These are phyloP conservation scores for Rhododendron williamsianum DNA, from an alignment of 148 eudicot genomes.

Conservation along the genomic window DNA sequence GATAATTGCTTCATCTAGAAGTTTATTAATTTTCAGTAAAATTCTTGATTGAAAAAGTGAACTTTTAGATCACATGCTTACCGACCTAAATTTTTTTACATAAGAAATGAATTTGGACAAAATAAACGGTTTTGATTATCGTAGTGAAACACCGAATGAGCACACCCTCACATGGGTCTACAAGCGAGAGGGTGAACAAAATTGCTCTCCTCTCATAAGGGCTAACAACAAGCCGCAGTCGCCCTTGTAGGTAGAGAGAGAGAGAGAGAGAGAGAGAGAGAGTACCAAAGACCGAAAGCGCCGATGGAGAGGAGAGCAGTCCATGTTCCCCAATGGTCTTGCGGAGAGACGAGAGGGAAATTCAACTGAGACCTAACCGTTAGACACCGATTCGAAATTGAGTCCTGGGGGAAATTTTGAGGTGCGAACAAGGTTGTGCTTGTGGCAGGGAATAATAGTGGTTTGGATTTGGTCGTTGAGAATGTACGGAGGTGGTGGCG, in stretches of 20 bases:
- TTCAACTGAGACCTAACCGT: constrained; percentile 28
- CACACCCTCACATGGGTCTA: background rate
- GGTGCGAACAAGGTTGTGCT: background rate
- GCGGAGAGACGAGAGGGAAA: constrained; percentile 55
- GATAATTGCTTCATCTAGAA: no score
- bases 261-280: background rate
- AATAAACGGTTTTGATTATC: background rate
- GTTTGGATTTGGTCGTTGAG: constrained; percentile 5
- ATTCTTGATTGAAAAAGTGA: no score
- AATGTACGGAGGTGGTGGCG: constrained; percentile 1
- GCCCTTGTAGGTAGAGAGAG: no score
- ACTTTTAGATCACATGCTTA: no score
- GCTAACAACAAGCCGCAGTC: no score
- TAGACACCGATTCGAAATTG: constrained; percentile 17
- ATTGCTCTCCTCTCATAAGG: no score
- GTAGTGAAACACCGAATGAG: background rate
- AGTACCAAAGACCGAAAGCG: constrained; percentile 76
- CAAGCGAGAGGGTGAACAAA: background rate
- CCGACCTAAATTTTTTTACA: background rate
- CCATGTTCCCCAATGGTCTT: constrained; percentile 86
- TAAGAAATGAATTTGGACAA: background rate
- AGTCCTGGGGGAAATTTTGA: background rate
- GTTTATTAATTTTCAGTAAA: no score
- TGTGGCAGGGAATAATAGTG: background rate
- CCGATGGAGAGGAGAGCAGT: constrained; percentile 77